A percentile compares a stretch with the other conserved stretches of the same genome.
Evolutionary conservation across 495 filamentous ascomycete species (phyloP).

Genomic region (Hypoxylon subgilvum): DNA sequence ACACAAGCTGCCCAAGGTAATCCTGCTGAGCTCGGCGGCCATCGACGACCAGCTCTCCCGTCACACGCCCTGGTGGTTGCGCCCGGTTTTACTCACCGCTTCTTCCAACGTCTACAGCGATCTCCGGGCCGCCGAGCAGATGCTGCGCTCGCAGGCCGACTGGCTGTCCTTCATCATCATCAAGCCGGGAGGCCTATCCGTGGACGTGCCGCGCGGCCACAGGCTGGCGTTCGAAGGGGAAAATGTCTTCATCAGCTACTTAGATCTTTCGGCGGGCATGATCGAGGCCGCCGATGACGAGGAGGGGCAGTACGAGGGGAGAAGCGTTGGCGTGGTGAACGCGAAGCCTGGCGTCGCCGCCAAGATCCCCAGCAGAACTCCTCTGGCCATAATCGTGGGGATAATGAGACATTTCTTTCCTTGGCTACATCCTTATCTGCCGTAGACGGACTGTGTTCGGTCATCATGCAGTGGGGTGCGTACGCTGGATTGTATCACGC

Average conservation of each 20-base stretch:
- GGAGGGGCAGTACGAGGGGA: neutral
- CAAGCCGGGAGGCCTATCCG: neutral
- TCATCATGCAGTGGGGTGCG: neutral
- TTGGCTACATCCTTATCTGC: neutral
- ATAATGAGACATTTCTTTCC: neutral
- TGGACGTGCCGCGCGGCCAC: neutral
- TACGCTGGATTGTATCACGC: too few relatives aligned
- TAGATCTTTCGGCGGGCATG: neutral
- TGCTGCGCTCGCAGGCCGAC: neutral
- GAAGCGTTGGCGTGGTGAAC: neutral
- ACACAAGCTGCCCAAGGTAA: neutral
- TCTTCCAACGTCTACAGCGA: neutral
- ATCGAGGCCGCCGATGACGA: neutral
- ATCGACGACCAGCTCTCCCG: neutral
- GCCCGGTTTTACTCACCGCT: neutral
- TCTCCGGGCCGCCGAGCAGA: neutral
- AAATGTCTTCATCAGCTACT: neutral
- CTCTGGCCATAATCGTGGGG: neutral
- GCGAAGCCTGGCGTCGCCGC: neutral
- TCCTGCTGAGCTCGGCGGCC: neutral
- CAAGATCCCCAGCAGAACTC: neutral
- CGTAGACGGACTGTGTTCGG: neutral
- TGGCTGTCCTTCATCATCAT: neutral
- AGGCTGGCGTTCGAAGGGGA: neutral
- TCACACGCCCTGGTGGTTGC: neutral